These are phyloP conservation scores for Pyrenophora seminiperda DNA, from an alignment of 2,329 filamentous ascomycete species.

Conservation along the genomic window DNA sequence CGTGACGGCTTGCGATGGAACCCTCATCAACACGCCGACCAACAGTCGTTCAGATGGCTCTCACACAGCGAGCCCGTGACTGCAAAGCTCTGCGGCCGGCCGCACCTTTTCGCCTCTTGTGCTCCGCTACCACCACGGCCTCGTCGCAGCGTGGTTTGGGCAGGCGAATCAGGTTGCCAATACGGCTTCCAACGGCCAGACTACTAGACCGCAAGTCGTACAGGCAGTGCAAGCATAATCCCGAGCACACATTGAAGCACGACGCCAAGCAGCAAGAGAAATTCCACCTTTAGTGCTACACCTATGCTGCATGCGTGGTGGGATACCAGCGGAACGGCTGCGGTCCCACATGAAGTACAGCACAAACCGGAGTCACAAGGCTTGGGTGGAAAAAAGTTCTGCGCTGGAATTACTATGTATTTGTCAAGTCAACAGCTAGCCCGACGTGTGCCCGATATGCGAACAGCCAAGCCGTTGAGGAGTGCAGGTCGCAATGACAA, in stretches of 20 bases:
- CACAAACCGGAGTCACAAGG: slow-evolving; percentile 21
- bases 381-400: slow-evolving; percentile 28
- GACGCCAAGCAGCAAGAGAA: slow-evolving; percentile 25
- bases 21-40: slow-evolving; percentile 35
- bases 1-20: slow-evolving; percentile 20
- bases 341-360: slow-evolving; percentile 21
- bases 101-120: slow-evolving; percentile 27
- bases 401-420: slow-evolving; percentile 14
- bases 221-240: slow-evolving; percentile 33
- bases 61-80: slow-evolving; percentile 45
- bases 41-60: slow-evolving; percentile 32
- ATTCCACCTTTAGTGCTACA: slow-evolving; percentile 9
- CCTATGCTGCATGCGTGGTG: slow-evolving; percentile 9
- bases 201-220: slow-evolving; percentile 30
- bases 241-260: slow-evolving; percentile 23
- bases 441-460: slow-evolving; percentile 6
- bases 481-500: slow-evolving; percentile 3
- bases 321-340: slow-evolving; percentile 21
- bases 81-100: slow-evolving; percentile 35
- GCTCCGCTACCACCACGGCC: slow-evolving; percentile 30
- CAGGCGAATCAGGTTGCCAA: slow-evolving; percentile 41
- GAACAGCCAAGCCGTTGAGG: slow-evolving; percentile 3
- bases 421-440: slow-evolving; percentile 10
- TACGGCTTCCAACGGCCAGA: slow-evolving; percentile 26
- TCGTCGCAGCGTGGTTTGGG: slow-evolving; percentile 23